phyloP scores from a whole-genome alignment of 805 yeast species.

The Candida sithepensis region DNA sequence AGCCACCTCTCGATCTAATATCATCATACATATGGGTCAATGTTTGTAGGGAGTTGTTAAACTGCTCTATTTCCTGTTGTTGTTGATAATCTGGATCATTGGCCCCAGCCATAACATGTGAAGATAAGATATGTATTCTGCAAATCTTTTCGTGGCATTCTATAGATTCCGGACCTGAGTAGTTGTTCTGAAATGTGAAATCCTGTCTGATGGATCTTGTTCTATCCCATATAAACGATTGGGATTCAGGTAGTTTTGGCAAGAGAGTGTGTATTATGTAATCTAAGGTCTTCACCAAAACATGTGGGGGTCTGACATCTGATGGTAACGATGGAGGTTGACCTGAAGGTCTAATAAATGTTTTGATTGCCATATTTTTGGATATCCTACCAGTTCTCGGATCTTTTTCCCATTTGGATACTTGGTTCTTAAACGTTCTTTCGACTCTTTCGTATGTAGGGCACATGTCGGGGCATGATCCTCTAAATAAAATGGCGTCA shows the following conservation, averaged over 20 bases:
- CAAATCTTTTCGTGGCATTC: slow-evolving; percentile 91
- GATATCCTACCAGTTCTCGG: slow-evolving; percentile 57
- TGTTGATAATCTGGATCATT: slow-evolving; percentile 69
- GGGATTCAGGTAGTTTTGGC: slow-evolving; percentile 73
- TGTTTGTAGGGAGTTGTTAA: slow-evolving; percentile 87
- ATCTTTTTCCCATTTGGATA: slow-evolving; percentile 72
- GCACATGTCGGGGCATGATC: slow-evolving; percentile 92
- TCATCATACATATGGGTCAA: slow-evolving; percentile 83
- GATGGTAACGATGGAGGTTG: slow-evolving; percentile 97
- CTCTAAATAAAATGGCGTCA: slow-evolving; percentile 84
- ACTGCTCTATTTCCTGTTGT: slow-evolving; percentile 94
- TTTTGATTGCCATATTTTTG: slow-evolving; percentile 67
- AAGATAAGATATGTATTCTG: slow-evolving; percentile 74
- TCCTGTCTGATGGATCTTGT: slow-evolving; percentile 96
- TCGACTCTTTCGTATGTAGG: slow-evolving; percentile 89
- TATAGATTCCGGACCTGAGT: slow-evolving; percentile 87
- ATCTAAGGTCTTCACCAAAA: slow-evolving; percentile 62
- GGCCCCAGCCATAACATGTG: slow-evolving; percentile 82
- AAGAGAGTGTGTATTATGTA: slow-evolving; percentile 66
- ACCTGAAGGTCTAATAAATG: slow-evolving; percentile 96
- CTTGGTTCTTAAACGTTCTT: slow-evolving; percentile 83
- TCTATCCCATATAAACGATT: slow-evolving; percentile 94
- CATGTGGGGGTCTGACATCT: slow-evolving; percentile 90
- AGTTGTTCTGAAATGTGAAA: slow-evolving; percentile 93
- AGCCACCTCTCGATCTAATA: slow-evolving; percentile 64